Conservation (phyloP, 2,329 filamentous ascomycete species). For the Pseudogymnoascus sp. region DNA sequence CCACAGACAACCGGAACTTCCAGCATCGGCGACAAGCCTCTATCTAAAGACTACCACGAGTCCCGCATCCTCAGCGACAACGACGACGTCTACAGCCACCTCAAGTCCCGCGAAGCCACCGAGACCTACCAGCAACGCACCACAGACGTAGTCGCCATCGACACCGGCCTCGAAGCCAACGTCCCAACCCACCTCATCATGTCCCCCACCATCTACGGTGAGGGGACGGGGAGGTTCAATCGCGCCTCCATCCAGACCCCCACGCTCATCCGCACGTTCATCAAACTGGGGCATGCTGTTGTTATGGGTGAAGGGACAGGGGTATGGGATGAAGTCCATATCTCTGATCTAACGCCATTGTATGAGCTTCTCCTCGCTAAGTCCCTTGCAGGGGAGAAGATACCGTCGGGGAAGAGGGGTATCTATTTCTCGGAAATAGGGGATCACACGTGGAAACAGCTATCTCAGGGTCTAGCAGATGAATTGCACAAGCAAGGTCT, state of each 20-base stretch:
- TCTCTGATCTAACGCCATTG: constrained; percentile 35
- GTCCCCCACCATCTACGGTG: constrained; percentile 40
- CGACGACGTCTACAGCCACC: constrained; percentile 37
- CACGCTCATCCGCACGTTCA: constrained; percentile 25
- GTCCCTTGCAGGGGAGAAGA: constrained; percentile 24
- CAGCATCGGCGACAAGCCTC: constrained; percentile 35
- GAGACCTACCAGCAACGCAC: constrained; percentile 36
- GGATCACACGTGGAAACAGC: constrained; percentile 32
- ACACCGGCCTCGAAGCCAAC: constrained; percentile 30
- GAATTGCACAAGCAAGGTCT: constrained; percentile 26
- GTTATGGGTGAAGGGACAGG: constrained; percentile 31
- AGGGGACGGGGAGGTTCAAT: constrained; percentile 36
- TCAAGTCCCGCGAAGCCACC: constrained; percentile 29
- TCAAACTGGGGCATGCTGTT: constrained; percentile 26
- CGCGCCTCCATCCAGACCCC: constrained; percentile 33
- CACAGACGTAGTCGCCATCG: constrained; percentile 36
- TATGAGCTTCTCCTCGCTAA: constrained; percentile 33
- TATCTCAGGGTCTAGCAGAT: constrained; percentile 30
- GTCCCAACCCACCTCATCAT: constrained; percentile 40
- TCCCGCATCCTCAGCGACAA: constrained; percentile 34
- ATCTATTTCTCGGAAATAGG: constrained; percentile 38
- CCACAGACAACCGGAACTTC: constrained; percentile 34
- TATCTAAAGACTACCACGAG: constrained; percentile 27
- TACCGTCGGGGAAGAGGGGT: constrained; percentile 31
- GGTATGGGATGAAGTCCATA: constrained; percentile 37